Percentiles rank a stretch among this genome's conserved stretches.
Conservation (phyloP, 345 rosid genomes). For the Sisymbrium altissimum region DNA sequence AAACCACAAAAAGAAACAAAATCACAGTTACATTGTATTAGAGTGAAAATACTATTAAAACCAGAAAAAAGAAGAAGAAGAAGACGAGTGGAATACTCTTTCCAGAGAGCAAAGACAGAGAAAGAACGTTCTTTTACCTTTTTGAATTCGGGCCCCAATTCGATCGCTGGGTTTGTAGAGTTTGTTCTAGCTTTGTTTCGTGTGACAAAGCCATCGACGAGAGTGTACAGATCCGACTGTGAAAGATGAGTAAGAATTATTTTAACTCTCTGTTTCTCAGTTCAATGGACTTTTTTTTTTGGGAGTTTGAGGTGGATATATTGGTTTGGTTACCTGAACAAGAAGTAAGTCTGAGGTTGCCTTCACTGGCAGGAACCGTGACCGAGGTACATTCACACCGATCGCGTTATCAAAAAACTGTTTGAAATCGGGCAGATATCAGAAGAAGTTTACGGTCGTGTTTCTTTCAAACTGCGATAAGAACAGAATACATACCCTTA, state of each 20-base stretch:
- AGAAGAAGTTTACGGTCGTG: background rate
- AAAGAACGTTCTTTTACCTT: constrained; percentile 42
- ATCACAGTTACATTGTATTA: background rate
- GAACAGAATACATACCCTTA: constrained; percentile 42
- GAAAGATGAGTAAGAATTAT: background rate
- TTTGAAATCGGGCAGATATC: background rate
- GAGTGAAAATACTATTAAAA: background rate
- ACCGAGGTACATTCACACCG: constrained; percentile 79
- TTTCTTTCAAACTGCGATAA: background rate
- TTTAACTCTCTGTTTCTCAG: background rate
- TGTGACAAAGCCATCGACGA: constrained; percentile 62
- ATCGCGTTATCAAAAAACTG: constrained; percentile 85
- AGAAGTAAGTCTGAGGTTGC: constrained; percentile 91
- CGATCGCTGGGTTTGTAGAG: constrained; percentile 77
- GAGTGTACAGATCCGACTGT: constrained; percentile 86
- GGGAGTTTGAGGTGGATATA: constrained; percentile 30
- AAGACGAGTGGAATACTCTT: background rate
- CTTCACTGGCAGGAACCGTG: constrained; percentile 86
- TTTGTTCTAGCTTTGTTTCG: constrained; percentile 64
- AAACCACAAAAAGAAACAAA: background rate
- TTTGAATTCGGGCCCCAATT: constrained; percentile 88
- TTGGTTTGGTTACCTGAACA: constrained; percentile 50
- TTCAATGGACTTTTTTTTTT: constrained; percentile 45
- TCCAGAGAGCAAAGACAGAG: background rate
- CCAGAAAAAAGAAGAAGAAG: no score